Conservation (phyloP, 2,329 filamentous ascomycete genomes). For the Chaetomium globosum region DNA sequence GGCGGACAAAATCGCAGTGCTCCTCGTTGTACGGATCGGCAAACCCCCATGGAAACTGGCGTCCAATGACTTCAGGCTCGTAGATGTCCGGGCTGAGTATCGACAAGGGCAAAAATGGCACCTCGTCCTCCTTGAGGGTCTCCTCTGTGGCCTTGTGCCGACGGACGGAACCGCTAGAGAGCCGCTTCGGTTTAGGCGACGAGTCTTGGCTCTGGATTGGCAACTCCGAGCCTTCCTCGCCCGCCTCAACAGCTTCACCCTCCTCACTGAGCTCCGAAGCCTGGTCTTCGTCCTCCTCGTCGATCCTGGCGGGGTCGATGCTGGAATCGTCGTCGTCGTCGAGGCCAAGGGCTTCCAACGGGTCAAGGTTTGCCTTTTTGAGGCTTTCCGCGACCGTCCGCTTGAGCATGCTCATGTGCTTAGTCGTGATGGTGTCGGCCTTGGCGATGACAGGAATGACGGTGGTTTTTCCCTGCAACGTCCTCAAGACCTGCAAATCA, state of each 20-base stretch:
- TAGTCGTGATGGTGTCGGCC: slow-evolving; percentile 92
- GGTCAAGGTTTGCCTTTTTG: slow-evolving; percentile 83
- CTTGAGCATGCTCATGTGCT: slow-evolving; percentile 91
- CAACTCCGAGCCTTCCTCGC: slow-evolving; percentile 45
- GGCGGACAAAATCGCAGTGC: slow-evolving; percentile 89
- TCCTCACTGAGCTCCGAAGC: slow-evolving; percentile 36
- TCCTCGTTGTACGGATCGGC: slow-evolving; percentile 88
- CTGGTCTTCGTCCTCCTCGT: slow-evolving; percentile 57
- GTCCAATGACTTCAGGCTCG: slow-evolving; percentile 75
- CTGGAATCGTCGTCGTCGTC: slow-evolving; percentile 70
- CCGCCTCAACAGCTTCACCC: slow-evolving; percentile 28
- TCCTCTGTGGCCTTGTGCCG: slow-evolving; percentile 51
- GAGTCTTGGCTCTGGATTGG: slow-evolving; percentile 38
- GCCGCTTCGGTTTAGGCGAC: slow-evolving; percentile 47
- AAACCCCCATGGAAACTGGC: slow-evolving; percentile 95
- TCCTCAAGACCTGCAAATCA: slow-evolving; percentile 85
- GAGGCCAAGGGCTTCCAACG: slow-evolving; percentile 80
- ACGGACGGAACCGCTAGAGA: slow-evolving; percentile 52
- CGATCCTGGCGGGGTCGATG: slow-evolving; percentile 54
- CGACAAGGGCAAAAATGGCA: slow-evolving; percentile 81
- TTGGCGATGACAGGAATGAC: slow-evolving; percentile 96
- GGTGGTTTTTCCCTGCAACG: slow-evolving; percentile 88
- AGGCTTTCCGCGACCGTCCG: slow-evolving; percentile 86
- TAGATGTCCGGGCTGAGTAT: slow-evolving; percentile 94
- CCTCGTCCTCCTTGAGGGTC: slow-evolving; percentile 53